Conservation (phyloP, 2,329 filamentous ascomycete genomes). For the Fusarium sp. region DNA sequence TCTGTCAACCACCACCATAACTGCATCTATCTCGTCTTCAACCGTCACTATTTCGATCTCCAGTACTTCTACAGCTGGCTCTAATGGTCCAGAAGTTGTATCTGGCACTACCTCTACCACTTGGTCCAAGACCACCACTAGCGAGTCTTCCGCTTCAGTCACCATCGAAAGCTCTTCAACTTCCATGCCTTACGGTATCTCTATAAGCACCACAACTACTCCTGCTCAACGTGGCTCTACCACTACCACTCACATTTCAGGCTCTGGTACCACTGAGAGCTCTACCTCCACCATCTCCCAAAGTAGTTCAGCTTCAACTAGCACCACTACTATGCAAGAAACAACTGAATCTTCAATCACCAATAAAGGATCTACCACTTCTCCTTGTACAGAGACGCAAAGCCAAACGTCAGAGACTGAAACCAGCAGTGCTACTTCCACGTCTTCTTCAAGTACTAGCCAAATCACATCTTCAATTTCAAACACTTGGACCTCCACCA, state of each 20-base stretch:
- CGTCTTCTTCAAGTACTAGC: not conserved
- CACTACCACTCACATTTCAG: not conserved
- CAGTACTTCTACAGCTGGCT: not conserved
- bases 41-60: not conserved
- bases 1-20: constrained; percentile 2
- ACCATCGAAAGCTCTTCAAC: constrained; percentile 1
- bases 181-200: constrained; percentile 3
- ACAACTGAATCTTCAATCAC: constrained; percentile 15
- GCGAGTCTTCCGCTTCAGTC: not conserved
- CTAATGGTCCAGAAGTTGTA: not conserved
- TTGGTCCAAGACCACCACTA: constrained; percentile 2
- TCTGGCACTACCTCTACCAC: constrained; percentile 1
- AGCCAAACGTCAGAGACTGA: not conserved
- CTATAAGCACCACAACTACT: constrained; percentile 1
- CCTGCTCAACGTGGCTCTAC: not conserved
- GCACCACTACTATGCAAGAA: not conserved
- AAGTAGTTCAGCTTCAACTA: constrained; percentile 16
- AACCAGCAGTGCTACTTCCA: not conserved
- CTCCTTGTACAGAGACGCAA: not conserved
- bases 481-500: not conserved
- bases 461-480: not conserved
- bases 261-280: constrained; percentile 1
- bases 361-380: not conserved
- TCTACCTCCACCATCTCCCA: not conserved
- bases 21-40: constrained; percentile 6